Percentiles rank a stretch among this genome's conserved stretches.
Evolutionary conservation across 2,329 filamentous ascomycete genomes (phyloP).

Genomic region (Ophiosphaerella korrae): DNA sequence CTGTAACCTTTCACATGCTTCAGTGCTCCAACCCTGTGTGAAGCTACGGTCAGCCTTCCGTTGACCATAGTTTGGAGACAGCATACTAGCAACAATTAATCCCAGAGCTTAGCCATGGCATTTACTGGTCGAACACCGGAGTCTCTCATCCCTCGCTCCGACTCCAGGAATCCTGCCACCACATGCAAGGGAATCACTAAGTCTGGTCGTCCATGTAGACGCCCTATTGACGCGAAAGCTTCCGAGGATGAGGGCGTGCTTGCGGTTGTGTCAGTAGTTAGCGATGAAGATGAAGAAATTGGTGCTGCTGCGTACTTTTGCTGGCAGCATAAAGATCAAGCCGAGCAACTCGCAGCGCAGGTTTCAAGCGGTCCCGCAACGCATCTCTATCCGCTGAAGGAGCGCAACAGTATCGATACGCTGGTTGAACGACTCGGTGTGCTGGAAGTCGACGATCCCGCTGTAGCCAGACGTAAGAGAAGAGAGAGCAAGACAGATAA

Average conservation of each 20-base stretch:
- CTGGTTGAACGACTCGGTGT: slow-evolving; percentile 79
- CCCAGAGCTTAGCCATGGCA: slow-evolving; percentile 22
- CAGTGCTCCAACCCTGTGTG: slow-evolving; percentile 8
- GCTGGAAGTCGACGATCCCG: slow-evolving; percentile 62
- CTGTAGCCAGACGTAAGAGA: slow-evolving; percentile 35
- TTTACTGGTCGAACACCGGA: slow-evolving; percentile 69
- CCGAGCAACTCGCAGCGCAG: slow-evolving; percentile 48
- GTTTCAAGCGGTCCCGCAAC: slow-evolving; percentile 37
- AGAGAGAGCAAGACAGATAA: slow-evolving; percentile 27
- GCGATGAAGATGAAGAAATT: slow-evolving; percentile 53
- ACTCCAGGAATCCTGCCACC: slow-evolving; percentile 80
- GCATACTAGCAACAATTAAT: background rate
- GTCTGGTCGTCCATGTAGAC: slow-evolving; percentile 81
- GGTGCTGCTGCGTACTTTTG: slow-evolving; percentile 73
- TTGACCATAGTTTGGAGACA: background rate
- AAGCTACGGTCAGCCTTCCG: background rate
- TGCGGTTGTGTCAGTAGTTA: slow-evolving; percentile 46
- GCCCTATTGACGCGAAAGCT: slow-evolving; percentile 63
- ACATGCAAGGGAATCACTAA: slow-evolving; percentile 90
- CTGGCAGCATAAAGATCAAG: slow-evolving; percentile 95
- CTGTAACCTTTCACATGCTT: background rate
- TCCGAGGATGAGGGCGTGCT: slow-evolving; percentile 47
- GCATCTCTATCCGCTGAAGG: slow-evolving; percentile 62
- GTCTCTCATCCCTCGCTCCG: slow-evolving; percentile 74
- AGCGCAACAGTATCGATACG: slow-evolving; percentile 82